Conservation (phyloP, 768 basidiomycete species). For the Pisolithus sp. region DNA sequence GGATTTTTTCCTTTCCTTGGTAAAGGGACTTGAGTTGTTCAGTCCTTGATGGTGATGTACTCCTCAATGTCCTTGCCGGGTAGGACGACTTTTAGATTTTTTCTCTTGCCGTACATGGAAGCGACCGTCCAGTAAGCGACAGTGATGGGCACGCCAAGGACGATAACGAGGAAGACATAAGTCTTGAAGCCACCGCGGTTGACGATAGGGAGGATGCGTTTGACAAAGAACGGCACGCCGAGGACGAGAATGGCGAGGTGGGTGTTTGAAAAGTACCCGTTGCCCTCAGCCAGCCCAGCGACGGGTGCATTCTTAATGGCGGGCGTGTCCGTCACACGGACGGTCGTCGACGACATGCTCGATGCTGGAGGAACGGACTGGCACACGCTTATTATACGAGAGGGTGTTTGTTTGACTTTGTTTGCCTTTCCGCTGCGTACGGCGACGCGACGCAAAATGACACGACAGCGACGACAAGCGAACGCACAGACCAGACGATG, state of each 20-base stretch:
- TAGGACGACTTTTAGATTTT: slow-evolving; percentile 78
- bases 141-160: slow-evolving; percentile 72
- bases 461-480: neutral
- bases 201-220: slow-evolving; percentile 75
- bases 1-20: slow-evolving; percentile 83
- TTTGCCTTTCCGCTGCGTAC: neutral
- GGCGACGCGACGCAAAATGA: neutral
- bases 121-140: slow-evolving; percentile 87
- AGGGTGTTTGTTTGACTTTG: slow-evolving; percentile 13
- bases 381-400: slow-evolving; percentile 6
- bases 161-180: slow-evolving; percentile 70
- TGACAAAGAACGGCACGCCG: slow-evolving; percentile 78
- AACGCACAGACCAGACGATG: slow-evolving; percentile 11
- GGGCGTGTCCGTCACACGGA: slow-evolving; percentile 59
- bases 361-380: slow-evolving; percentile 13
- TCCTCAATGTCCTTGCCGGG: slow-evolving; percentile 83
- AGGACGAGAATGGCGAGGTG: slow-evolving; percentile 76
- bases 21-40: slow-evolving; percentile 72
- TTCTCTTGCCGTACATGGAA: slow-evolving; percentile 73
- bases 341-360: slow-evolving; percentile 39
- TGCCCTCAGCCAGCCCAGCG: slow-evolving; percentile 79
- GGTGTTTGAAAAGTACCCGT: slow-evolving; percentile 73
- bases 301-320: slow-evolving; percentile 84
- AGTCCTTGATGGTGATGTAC: slow-evolving; percentile 90
- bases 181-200: slow-evolving; percentile 80